A percentile compares a stretch with the other conserved stretches of the same genome.
Evolutionary conservation across 2,329 filamentous ascomycete species (phyloP).

Genomic region (Xylaria sp.): DNA sequence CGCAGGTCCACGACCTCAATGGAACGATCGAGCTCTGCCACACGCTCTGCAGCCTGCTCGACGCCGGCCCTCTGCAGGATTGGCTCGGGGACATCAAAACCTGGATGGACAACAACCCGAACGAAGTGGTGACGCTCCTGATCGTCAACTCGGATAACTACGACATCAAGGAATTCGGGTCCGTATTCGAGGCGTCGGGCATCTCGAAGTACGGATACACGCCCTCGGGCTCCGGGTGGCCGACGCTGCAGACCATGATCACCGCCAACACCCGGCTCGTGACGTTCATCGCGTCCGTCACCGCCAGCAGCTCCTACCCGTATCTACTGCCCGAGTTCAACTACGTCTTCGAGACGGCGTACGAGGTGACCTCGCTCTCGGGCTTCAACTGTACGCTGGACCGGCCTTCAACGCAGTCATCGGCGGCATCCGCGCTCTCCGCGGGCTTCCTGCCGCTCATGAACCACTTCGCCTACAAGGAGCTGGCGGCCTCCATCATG

Average conservation of each 20-base stretch:
- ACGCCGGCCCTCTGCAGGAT: constrained; percentile 71
- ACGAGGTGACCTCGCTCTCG: constrained; percentile 67
- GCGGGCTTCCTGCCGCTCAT: constrained; percentile 74
- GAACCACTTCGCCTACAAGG: constrained; percentile 82
- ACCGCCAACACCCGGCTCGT: constrained; percentile 70
- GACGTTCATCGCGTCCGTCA: constrained; percentile 71
- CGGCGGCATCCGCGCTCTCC: constrained; percentile 63
- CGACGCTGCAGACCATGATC: constrained; percentile 75
- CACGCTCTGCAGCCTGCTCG: constrained; percentile 71
- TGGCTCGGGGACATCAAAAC: constrained; percentile 73
- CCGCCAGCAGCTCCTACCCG: constrained; percentile 59
- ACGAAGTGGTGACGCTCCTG: constrained; percentile 80
- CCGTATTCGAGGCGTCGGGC: constrained; percentile 64
- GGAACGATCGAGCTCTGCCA: constrained; percentile 75
- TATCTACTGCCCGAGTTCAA: constrained; percentile 73
- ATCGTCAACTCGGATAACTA: constrained; percentile 70
- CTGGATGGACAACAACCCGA: constrained; percentile 76
- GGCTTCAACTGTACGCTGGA: constrained; percentile 79
- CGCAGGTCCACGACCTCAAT: constrained; percentile 73
- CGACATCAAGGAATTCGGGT: constrained; percentile 63
- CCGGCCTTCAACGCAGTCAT: constrained; percentile 66
- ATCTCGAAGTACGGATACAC: constrained; percentile 68
- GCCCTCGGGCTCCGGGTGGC: constrained; percentile 66
- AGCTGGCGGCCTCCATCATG: constrained; percentile 63
- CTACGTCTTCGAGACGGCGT: constrained; percentile 78